Base-by-base conservation (phyloP, 1,284 basidiomycete species). In the Ceratobasidium sp. region DNA sequence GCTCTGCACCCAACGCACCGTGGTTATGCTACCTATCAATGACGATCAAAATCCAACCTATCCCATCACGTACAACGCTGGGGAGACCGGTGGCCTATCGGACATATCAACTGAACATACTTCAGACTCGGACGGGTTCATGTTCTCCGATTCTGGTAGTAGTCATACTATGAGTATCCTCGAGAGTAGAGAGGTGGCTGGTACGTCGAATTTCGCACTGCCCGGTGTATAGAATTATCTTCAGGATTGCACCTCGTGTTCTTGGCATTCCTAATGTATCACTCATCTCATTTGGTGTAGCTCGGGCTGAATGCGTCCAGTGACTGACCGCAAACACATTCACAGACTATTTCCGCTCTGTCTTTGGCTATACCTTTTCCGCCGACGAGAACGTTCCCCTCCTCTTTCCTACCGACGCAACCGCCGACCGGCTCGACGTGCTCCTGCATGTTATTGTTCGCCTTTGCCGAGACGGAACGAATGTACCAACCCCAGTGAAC, bases 311-410 rank as follows among this genome's bases (percentile, higher is more conserved):
- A 33, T 33, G 33, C 33, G 33, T 33, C 39, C 12, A 7, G 18
- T 20, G 4, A 61, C 18, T 33, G 20, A 33, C 58, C 13, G 15
- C 20, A 15, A 15, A 39, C 42, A 3, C 33, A 26, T 55, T 10
- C 55, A 10, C 40, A 76, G 72, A 56, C 26, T 76, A 64, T 23
- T 76, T 76, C 26, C 44, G 53, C 13, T 64, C 46, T 2, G 53
- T 76, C 2, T 42, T 66, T 26, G 72, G 72, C 3, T 76, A 55
- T 18, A 55, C 60, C 2, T 76, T 64, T 49, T 18, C 39, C 20
- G 33, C 60, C 15, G 61, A 76, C 39, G 72, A 76, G 26, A 66
- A 76, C 49, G 28, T 76, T 18, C 72, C 72, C 33, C 42, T 76
- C n/a, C 28, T 60, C 15, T 76, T 63, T 20, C 72, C 72, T 0